Base-by-base conservation (phyloP, 345 rosid species). In the Lepidium africanum region DNA sequence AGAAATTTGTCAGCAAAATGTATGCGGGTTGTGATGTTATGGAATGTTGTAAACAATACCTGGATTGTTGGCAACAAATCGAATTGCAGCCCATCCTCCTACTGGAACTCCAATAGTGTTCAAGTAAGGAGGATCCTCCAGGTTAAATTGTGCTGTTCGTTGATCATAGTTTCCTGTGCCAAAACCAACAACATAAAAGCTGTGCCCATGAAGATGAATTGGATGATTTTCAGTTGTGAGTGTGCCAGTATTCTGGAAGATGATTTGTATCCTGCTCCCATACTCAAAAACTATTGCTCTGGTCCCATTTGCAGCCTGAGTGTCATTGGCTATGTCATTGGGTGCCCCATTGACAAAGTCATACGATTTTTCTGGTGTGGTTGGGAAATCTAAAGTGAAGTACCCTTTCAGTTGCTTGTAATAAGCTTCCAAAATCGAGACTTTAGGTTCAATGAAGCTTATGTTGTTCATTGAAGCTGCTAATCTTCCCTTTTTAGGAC, bases 41-140 rank as follows among this genome's bases (percentile, higher is more conserved):
- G 30, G 55, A 75, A 37, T 47, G 21, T 45, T 48, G 41, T 50
- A 12, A 54, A 25, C 12, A 75, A 12, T 80, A 89, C 94, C 96
- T 50, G 96, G 96, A 77, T 87, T 91, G 77, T 89, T 85, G 21
- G 94, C 94, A 5, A 72, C 78, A 40, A 87, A 85, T n/a, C 94
- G 79, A 55, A 91, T 78, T 4, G 85, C 97, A 16, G 97, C 96
- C 96, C 97, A 91, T 67, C 96, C 96, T 3, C 96, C 96, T 12
- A 83, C 90, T 0, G 96, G 96, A 41, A 91, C 96, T 67, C 94
- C 97, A 23, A 91, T 84, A 33, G 90, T 87, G 84, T 87, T 91
- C 89, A 87, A 78, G 56, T 81, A 84, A 42, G 96, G 94, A 5
- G 97, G 96, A 81, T 91, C 96, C 11, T 81, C 80, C 59, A 91